phyloP scores from a whole-genome alignment of 129 eudicot genomes.

The Mikania micrantha region DNA sequence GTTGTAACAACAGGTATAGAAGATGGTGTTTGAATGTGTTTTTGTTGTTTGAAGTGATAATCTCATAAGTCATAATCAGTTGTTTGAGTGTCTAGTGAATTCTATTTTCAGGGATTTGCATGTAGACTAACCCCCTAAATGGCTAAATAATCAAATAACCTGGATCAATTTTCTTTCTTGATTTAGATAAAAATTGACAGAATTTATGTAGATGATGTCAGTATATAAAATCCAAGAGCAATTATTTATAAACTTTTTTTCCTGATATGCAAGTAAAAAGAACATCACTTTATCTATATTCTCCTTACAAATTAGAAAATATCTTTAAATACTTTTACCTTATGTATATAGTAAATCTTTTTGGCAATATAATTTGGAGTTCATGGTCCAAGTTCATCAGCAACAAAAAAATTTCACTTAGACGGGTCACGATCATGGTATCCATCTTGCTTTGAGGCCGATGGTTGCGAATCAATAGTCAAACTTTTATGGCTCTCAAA shows the following conservation, averaged over 20 bases:
- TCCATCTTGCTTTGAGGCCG: conserved; percentile 16
- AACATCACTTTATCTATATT: neutral
- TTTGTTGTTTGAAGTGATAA: neutral
- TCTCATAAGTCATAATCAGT: no score
- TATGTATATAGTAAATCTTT: neutral
- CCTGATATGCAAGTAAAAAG: no score
- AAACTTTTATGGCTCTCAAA: conserved; percentile 19
- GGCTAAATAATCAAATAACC: neutral
- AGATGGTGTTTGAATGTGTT: no score
- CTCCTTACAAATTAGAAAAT: neutral
- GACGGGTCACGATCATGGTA: conserved; percentile 1
- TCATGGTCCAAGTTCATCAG: neutral
- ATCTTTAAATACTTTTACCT: neutral
- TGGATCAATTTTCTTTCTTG: neutral
- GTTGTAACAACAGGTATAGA: neutral
- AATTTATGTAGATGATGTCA: neutral
- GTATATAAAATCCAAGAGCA: neutral
- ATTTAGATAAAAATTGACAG: neutral
- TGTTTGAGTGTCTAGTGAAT: neutral
- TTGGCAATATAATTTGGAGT: neutral
- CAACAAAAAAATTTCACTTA: neutral
- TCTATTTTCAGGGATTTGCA: neutral
- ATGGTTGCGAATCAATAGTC: conserved; percentile 23
- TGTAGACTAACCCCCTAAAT: neutral
- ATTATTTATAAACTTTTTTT: neutral